phyloP scores from a whole-genome alignment of 257 asterid species.

The Ophiorrhiza pumila region DNA sequence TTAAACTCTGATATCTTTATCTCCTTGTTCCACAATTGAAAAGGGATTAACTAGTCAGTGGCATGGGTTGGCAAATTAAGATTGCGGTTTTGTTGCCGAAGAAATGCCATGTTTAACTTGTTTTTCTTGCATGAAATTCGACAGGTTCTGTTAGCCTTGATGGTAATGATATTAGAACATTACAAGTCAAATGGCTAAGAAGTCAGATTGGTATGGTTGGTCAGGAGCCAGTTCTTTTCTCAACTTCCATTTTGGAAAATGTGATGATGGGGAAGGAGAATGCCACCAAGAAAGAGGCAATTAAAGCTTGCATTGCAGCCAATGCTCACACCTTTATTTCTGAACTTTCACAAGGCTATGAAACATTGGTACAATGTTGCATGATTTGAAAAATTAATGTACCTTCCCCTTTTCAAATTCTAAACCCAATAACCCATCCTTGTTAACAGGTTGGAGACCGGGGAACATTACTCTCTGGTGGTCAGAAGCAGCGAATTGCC shows the following conservation, averaged over 20 bases:
- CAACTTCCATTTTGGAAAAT: conserved; percentile 68
- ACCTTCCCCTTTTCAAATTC: background rate
- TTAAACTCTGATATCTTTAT: conserved; percentile 10
- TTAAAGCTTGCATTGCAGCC: conserved; percentile 60
- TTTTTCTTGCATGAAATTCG: background rate
- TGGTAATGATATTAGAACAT: conserved; percentile 66
- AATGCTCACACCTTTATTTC: conserved; percentile 69
- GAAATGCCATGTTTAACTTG: background rate
- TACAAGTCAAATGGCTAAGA: conserved; percentile 86
- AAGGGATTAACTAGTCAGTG: background rate
- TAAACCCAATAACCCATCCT: background rate
- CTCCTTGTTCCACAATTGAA: background rate
- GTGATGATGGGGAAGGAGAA: conserved; percentile 76
- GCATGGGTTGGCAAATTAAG: background rate
- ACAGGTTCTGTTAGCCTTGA: conserved; percentile 63
- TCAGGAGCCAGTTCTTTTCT: conserved; percentile 79
- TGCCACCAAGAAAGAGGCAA: conserved; percentile 66
- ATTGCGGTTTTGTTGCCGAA: background rate
- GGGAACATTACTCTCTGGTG: conserved; percentile 79
- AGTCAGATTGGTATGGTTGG: conserved; percentile 90
- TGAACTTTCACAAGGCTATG: conserved; percentile 68
- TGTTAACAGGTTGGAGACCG: conserved; percentile 66
- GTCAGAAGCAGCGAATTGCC: conserved; percentile 83
- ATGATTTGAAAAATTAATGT: background rate
- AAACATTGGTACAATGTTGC: conserved; percentile 47